Evolutionary conservation across 83 land plant species (phyloP), one percentile per base, ranked within the genome.

Genomic region (Picea abies): DNA sequence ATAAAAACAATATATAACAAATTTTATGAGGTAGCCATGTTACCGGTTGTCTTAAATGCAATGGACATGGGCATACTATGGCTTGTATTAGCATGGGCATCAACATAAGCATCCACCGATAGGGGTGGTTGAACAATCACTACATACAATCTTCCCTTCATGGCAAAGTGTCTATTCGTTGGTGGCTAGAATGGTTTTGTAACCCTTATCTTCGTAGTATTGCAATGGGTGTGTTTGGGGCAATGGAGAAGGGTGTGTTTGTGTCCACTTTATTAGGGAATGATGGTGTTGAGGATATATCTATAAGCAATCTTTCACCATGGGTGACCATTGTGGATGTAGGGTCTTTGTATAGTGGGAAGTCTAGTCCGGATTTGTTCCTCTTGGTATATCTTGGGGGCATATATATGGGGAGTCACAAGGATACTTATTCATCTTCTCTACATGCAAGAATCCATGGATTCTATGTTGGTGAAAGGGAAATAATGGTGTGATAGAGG

Each of bases 171-270:
- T 41, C 76, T 67, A 4, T 84, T 85, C n/a, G 76, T 84, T 29
- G 85, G 85, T 25, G 84, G 84, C 5, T 41, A 41, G 44, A 41
- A 41, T 64, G 82, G 82, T 4, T 20, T 63, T 41, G 85, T 67
- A 10, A 44, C 68, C 8, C 39, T 66, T 65, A 67, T 68, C 76
- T 82, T 35, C 63, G 67, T 29, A 66, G 63, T 69, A 82, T 84
- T 82, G 85, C 85, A 41, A 47, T 84, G 76, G 85, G 85, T 8
- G 84, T 77, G 12, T 84, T 84, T 71, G 85, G 62, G 23, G 85
- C 85, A 8, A 84, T 84, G 84, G 84, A 64, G 76, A 49, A 37
- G 41, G 85, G 85, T 6, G 83, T 81, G 35, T 82, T 84, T 68
- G 85, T 84, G 44, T 66, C 85, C 83, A 49, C 63, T 20, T 81